Percentiles rank a stretch among this genome's conserved stretches.
These are phyloP conservation scores for Scutellaria baicalensis DNA, from an alignment of 257 asterid species.

Conservation along the genomic window DNA sequence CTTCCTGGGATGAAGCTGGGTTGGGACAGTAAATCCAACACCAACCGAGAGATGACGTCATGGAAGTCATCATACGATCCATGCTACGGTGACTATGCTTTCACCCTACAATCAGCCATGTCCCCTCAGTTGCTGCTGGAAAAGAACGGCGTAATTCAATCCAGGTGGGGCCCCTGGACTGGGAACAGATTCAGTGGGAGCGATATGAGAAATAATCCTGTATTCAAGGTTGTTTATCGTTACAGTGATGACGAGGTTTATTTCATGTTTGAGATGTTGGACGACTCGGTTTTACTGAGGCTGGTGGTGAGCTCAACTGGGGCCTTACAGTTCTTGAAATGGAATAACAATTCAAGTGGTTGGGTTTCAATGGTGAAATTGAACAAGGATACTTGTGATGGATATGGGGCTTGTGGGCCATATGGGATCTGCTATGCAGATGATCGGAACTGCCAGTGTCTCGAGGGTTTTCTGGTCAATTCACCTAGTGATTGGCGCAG, in stretches of 20 bases:
- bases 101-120: constrained; percentile 18
- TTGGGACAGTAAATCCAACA: constrained; percentile 22
- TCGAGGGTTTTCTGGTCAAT: constrained; percentile 21
- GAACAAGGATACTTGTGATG: constrained; percentile 29
- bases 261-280: constrained; percentile 20
- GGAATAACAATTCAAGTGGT: constrained; percentile 11
- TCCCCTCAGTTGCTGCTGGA: constrained; percentile 28
- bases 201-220: constrained; percentile 7
- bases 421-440: constrained; percentile 20
- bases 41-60: constrained; percentile 27
- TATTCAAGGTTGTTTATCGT: constrained; percentile 10
- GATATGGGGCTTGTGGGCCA: constrained; percentile 34
- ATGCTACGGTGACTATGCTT: constrained; percentile 25
- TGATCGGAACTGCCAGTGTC: constrained; percentile 25
- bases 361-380: constrained; percentile 28
- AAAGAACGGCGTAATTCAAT: not conserved
- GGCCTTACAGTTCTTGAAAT: constrained; percentile 22
- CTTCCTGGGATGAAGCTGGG: constrained; percentile 56
- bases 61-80: constrained; percentile 35
- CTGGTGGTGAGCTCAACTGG: constrained; percentile 28
- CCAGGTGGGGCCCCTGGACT: constrained; percentile 48
- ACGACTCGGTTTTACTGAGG: constrained; percentile 15
- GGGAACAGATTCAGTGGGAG: constrained; percentile 30
- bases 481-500: constrained; percentile 19
- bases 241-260: constrained; percentile 12